A percentile compares a stretch with the other conserved stretches of the same genome.
phyloP scores from a whole-genome alignment of 163 green algal genomes.

The Volvox carteri region DNA sequence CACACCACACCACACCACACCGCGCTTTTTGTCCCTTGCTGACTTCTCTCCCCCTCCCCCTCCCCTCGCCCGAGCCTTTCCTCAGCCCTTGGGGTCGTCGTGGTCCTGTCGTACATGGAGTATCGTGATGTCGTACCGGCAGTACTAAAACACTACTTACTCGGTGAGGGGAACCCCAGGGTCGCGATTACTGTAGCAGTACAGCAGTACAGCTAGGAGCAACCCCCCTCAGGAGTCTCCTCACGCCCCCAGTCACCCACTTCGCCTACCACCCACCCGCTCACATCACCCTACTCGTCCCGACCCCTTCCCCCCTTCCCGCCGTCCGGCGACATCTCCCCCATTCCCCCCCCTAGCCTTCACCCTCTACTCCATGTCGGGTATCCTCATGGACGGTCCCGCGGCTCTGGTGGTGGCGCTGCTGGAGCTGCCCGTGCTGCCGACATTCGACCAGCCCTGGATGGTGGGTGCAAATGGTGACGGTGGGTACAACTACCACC shows the following conservation, averaged over 20 bases:
- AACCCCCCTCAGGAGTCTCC: neutral
- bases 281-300: neutral
- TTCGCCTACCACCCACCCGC: neutral
- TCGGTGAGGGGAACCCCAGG: neutral
- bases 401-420: conserved; percentile 60
- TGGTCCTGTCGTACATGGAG: neutral
- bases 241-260: too few relatives aligned
- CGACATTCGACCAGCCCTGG: conserved; percentile 84
- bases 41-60: neutral
- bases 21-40: neutral
- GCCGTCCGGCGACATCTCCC: conserved; percentile 52
- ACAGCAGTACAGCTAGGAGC: neutral
- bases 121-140: neutral
- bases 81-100: conserved; percentile 6
- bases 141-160: conserved; percentile 20
- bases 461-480: conserved; percentile 48
- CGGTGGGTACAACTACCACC: too few relatives aligned
- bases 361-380: neutral
- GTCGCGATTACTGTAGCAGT: too few relatives aligned
- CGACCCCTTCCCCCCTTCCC: conserved; percentile 58
- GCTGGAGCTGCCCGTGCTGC: conserved; percentile 72
- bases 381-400: conserved; percentile 77
- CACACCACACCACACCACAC: neutral
- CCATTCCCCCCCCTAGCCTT: conserved; percentile 64
- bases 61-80: neutral